Evolutionary conservation across 2,329 filamentous ascomycete genomes (phyloP).

Genomic region (Fusarium sp.): DNA sequence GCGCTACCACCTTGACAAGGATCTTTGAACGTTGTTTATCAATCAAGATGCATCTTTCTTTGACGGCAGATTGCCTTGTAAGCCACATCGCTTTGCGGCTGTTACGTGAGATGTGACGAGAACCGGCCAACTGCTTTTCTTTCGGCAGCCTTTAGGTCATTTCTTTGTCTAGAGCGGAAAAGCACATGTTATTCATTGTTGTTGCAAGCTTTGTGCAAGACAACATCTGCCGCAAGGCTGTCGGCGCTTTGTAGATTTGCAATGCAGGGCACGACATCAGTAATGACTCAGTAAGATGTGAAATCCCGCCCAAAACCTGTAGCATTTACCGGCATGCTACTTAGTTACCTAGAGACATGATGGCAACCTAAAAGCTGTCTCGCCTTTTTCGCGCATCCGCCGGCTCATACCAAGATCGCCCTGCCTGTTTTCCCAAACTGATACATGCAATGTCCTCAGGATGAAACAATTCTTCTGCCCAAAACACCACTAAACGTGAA

Average conservation of each 20-base stretch:
- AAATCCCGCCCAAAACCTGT: neutral
- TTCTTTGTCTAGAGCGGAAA: neutral
- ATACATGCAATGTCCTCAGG: neutral
- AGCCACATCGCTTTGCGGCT: neutral
- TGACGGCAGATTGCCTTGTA: neutral
- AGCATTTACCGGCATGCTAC: too few relatives aligned
- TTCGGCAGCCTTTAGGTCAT: neutral
- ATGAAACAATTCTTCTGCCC: neutral
- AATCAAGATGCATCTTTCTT: constrained; percentile 19
- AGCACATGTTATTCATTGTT: neutral
- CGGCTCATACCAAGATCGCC: neutral
- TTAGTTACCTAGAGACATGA: neutral
- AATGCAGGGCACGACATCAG: neutral
- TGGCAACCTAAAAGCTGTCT: neutral
- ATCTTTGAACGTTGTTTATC: constrained; percentile 31
- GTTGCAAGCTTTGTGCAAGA: neutral
- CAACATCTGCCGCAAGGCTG: neutral
- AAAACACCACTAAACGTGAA: neutral
- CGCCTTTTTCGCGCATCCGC: neutral
- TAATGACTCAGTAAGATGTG: neutral
- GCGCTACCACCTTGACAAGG: constrained; percentile 9
- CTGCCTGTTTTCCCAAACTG: neutral
- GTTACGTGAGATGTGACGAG: neutral
- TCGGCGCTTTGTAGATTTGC: neutral
- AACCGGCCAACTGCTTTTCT: neutral